These are phyloP conservation scores for Xylariaceae sp. DNA, from an alignment of 2,329 filamentous ascomycete genomes.

Conservation along the genomic window DNA sequence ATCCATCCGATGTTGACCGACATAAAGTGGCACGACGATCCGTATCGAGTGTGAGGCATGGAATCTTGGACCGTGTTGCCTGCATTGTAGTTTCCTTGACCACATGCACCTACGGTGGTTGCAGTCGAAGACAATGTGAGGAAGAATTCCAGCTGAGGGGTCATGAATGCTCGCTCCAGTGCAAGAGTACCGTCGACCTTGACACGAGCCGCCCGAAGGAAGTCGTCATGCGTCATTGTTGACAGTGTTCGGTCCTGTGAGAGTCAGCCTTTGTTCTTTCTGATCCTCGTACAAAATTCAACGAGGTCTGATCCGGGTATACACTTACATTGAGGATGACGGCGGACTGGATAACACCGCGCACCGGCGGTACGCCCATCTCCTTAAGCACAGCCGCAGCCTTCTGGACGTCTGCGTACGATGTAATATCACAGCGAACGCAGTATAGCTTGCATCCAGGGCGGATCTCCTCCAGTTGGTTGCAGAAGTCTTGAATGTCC, in stretches of 20 bases:
- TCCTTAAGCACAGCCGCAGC: neutral
- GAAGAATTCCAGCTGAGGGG: slow-evolving; percentile 21
- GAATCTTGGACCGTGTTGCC: slow-evolving; percentile 19
- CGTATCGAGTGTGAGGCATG: neutral
- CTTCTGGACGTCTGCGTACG: neutral
- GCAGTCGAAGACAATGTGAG: slow-evolving; percentile 21
- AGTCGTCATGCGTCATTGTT: slow-evolving; percentile 15
- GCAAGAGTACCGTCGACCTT: slow-evolving; percentile 14
- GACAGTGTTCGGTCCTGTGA: slow-evolving; percentile 15
- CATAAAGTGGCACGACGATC: slow-evolving; percentile 5
- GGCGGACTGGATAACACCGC: slow-evolving; percentile 16
- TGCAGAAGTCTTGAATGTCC: slow-evolving; percentile 1
- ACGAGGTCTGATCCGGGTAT: neutral
- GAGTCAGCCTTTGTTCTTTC: neutral
- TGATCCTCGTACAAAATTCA: neutral
- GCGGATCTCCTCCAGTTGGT: slow-evolving; percentile 6
- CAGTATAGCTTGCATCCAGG: slow-evolving; percentile 11
- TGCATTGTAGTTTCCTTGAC: slow-evolving; percentile 19
- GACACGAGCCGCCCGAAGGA: slow-evolving; percentile 1
- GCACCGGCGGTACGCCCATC: slow-evolving; percentile 12
- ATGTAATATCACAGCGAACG: slow-evolving; percentile 5
- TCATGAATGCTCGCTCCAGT: slow-evolving; percentile 14
- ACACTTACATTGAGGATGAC: slow-evolving; percentile 15
- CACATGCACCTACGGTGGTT: slow-evolving; percentile 10
- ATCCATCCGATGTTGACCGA: slow-evolving; percentile 16